Evolutionary conservation across 225 moss, liverwort and hornwort species (phyloP).

Genomic region (Rhytidiadelphus loreus): DNA sequence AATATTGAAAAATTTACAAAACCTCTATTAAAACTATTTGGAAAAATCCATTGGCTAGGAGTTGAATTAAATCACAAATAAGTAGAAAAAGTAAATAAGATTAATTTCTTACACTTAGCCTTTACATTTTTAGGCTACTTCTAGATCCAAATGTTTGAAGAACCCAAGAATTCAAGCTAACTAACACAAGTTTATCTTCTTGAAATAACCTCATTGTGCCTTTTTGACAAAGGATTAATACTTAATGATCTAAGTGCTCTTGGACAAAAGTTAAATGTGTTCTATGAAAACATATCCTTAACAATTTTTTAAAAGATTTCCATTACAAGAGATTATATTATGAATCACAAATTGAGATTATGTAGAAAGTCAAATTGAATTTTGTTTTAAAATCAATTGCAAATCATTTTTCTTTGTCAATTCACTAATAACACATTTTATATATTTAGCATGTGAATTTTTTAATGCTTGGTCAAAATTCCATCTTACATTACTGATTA

Average conservation of each 20-base stretch:
- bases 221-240: not conserved
- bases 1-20: not conserved
- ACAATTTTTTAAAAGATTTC: not conserved
- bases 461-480: not conserved
- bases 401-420: not conserved
- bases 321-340: not conserved
- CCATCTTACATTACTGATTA: not conserved
- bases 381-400: not conserved
- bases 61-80: not conserved
- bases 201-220: not conserved
- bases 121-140: not conserved
- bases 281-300: not conserved
- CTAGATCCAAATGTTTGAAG: not conserved
- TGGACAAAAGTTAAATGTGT: not conserved
- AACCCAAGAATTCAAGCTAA: not conserved
- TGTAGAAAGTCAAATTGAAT: too few relatives aligned
- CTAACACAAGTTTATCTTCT: not conserved
- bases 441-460: not conserved
- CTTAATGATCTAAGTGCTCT: not conserved
- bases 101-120: rapidly evolving
- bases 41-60: not conserved
- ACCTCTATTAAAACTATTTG: not conserved
- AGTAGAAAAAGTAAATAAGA: not conserved
- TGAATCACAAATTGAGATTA: not conserved
- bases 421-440: not conserved